Evolutionary conservation across 2,329 filamentous ascomycete species (phyloP).

Genomic region (Penicillium sp.): DNA sequence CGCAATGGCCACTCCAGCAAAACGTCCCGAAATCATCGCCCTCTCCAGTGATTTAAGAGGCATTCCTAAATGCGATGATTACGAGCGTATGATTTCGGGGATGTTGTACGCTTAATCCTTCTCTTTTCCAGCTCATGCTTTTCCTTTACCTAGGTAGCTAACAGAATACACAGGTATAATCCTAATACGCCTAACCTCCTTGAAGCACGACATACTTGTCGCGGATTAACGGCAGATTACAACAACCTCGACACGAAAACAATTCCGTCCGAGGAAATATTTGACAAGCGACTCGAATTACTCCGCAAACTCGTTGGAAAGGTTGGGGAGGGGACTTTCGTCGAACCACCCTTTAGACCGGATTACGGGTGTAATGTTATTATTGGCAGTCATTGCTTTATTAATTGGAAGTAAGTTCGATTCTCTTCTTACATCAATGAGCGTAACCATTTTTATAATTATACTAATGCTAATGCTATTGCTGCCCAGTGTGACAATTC

Average conservation of each 20-base stretch:
- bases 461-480: too few relatives aligned
- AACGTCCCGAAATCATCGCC: too few relatives aligned
- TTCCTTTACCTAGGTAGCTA: too few relatives aligned
- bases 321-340: constrained; percentile 32
- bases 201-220: constrained; percentile 33
- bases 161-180: constrained; percentile 39
- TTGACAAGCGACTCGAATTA: constrained; percentile 27
- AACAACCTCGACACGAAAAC: constrained; percentile 32
- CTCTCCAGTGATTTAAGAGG: too few relatives aligned
- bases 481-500: constrained; percentile 61
- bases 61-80: too few relatives aligned
- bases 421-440: too few relatives aligned
- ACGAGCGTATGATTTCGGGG: too few relatives aligned
- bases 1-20: too few relatives aligned
- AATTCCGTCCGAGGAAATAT: constrained; percentile 31
- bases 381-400: constrained; percentile 34
- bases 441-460: too few relatives aligned
- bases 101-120: too few relatives aligned
- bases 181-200: constrained; percentile 24
- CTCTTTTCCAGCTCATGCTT: too few relatives aligned
- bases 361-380: constrained; percentile 37
- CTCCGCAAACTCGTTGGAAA: constrained; percentile 31
- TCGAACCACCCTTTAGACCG: constrained; percentile 34
- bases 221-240: constrained; percentile 29
- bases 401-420: constrained; percentile 34